A percentile compares a stretch with the other conserved stretches of the same genome.
phyloP scores from a whole-genome alignment of 768 basidiomycete species.

The Lentinula detonsa region DNA sequence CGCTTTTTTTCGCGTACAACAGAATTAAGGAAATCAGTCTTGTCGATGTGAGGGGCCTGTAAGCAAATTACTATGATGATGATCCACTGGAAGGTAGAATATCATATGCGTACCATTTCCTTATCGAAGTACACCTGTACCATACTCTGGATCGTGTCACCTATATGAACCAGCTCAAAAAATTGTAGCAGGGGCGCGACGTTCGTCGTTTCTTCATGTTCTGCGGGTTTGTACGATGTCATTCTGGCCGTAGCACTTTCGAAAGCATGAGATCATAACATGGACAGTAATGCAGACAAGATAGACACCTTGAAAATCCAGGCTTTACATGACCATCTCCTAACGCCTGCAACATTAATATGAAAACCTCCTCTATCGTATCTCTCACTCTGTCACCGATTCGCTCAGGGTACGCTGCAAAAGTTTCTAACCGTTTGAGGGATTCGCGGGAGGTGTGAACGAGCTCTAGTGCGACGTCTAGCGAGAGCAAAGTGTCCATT shows the following conservation, averaged over 20 bases:
- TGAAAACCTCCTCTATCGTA: constrained; percentile 91
- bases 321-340: constrained; percentile 73
- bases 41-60: constrained; percentile 83
- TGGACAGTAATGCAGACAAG: constrained; percentile 8
- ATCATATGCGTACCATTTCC: not conserved
- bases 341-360: constrained; percentile 72
- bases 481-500: constrained; percentile 84
- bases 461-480: constrained; percentile 86
- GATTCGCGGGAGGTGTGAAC: constrained; percentile 92
- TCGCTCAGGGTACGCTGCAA: constrained; percentile 74
- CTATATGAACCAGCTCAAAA: constrained; percentile 95
- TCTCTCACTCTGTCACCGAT: constrained; percentile 86
- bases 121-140: constrained; percentile 79
- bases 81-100: not conserved
- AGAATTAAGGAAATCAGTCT: constrained; percentile 87
- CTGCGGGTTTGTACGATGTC: constrained; percentile 83
- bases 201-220: constrained; percentile 68
- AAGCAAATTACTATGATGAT: not conserved
- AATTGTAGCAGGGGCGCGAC: constrained; percentile 95
- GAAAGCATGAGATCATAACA: not conserved
- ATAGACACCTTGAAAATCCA: constrained; percentile 71
- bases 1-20: constrained; percentile 96
- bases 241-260: constrained; percentile 84
- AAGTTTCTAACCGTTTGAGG: constrained; percentile 89
- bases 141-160: constrained; percentile 96